These are phyloP conservation scores for Cryptomeria japonica DNA, from an alignment of 75 land plant species.

Conservation along the genomic window DNA sequence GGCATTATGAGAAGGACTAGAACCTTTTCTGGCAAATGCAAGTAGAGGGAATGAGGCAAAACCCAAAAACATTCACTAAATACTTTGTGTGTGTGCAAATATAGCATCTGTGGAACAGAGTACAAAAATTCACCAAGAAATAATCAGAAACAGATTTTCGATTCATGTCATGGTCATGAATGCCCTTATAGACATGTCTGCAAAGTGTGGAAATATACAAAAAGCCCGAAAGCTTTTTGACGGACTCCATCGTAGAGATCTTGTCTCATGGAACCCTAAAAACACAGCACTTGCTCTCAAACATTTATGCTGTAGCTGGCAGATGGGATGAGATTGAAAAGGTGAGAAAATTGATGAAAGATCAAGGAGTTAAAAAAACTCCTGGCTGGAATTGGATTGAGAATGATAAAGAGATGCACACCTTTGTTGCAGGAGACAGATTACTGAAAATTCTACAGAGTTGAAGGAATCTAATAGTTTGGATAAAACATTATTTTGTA, in stretches of 20 bases:
- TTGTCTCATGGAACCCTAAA: constrained; percentile 10
- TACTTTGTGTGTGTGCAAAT: neutral
- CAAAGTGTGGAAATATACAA: neutral
- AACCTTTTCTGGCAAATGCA: constrained; percentile 18
- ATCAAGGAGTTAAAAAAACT: constrained; percentile 12
- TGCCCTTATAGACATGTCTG: neutral
- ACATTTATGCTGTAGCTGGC: constrained; percentile 21
- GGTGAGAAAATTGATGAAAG: constrained; percentile 22
- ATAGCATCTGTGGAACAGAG: neutral
- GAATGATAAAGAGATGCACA: constrained; percentile 20
- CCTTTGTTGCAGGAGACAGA: constrained; percentile 22
- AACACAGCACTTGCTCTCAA: constrained; percentile 18
- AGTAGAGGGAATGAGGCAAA: constrained; percentile 15
- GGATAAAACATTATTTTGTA: too few relatives aligned
- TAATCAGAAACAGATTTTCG: neutral
- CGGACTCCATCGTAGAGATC: neutral
- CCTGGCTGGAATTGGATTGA: constrained; percentile 32
- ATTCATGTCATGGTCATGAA: neutral
- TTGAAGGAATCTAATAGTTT: too few relatives aligned
- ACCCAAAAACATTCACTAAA: neutral
- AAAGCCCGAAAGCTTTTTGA: constrained; percentile 3
- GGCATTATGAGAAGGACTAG: constrained; percentile 15
- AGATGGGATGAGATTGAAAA: constrained; percentile 24
- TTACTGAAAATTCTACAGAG: too few relatives aligned
- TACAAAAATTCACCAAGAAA: neutral